phyloP scores from a whole-genome alignment of 306 rosid species.

The Quercus rubra region DNA sequence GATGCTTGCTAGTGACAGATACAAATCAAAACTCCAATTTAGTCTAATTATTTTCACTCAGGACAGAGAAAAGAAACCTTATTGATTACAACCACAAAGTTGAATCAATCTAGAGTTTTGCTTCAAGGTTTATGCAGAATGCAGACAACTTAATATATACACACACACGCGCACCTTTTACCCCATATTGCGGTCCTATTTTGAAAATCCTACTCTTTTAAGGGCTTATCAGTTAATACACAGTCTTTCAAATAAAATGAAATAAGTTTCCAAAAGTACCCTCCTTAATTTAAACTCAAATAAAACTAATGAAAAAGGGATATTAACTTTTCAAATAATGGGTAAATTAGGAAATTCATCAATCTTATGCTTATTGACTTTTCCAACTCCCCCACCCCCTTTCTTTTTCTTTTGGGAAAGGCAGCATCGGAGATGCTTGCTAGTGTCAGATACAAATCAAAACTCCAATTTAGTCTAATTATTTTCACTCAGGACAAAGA shows the following conservation, averaged over 20 bases:
- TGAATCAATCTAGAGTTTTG: not conserved
- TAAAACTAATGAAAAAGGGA: too few relatives aligned
- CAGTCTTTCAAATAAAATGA: too few relatives aligned
- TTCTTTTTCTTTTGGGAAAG: not conserved
- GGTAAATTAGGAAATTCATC: too few relatives aligned
- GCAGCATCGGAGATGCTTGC: not conserved
- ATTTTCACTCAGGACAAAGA: not conserved
- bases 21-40: not conserved
- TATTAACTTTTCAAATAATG: too few relatives aligned
- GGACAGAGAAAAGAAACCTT: not conserved
- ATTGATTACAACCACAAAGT: not conserved
- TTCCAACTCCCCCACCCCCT: not conserved
- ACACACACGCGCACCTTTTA: too few relatives aligned
- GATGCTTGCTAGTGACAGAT: not conserved
- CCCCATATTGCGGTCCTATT: too few relatives aligned
- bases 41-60: not conserved
- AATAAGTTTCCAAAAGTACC: too few relatives aligned
- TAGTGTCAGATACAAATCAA: not conserved
- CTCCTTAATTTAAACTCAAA: too few relatives aligned
- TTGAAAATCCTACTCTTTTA: too few relatives aligned
- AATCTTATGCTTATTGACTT: too few relatives aligned
- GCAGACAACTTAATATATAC: too few relatives aligned
- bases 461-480: not conserved
- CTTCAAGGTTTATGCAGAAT: not conserved
- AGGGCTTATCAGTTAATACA: too few relatives aligned